Conservation (phyloP, 306 rosid genomes). For the Sicyos baderoa region DNA sequence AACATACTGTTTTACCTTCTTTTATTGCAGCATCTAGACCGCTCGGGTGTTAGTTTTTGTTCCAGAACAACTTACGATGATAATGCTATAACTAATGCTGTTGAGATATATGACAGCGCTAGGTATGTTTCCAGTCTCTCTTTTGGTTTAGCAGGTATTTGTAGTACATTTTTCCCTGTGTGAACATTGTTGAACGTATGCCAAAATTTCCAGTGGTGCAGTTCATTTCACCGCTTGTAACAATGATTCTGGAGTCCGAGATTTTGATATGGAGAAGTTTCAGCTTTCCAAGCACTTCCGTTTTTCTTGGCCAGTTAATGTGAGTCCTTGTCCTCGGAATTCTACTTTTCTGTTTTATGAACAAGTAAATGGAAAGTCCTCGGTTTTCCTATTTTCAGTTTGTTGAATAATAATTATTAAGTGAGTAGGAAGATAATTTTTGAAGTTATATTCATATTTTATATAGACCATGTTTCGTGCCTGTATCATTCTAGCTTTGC, state of each 20-base stretch:
- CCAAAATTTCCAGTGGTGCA: conserved; percentile 51
- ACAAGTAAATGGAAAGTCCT: not conserved
- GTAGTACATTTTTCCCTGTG: not conserved
- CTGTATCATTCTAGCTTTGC: too few relatives aligned
- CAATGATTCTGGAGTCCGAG: conserved; percentile 74
- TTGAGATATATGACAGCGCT: conserved; percentile 62
- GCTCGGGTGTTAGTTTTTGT: conserved; percentile 79
- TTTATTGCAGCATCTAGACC: conserved; percentile 62
- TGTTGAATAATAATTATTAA: not conserved
- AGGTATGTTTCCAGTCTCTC: conserved; percentile 34
- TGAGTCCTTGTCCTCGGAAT: conserved; percentile 28
- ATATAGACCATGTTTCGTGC: not conserved
- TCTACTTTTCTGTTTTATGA: conserved; percentile 19
- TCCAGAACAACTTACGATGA: conserved; percentile 69
- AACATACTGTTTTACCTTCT: not conserved
- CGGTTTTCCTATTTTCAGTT: not conserved
- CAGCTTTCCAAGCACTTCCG: conserved; percentile 66
- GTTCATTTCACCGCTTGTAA: conserved; percentile 84
- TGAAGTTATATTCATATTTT: not conserved
- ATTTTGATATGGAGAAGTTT: conserved; percentile 80
- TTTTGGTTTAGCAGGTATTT: not conserved
- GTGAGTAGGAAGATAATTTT: not conserved
- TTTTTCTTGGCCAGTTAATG: conserved; percentile 88
- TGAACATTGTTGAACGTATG: not conserved
- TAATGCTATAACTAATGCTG: conserved; percentile 81